phyloP scores from a whole-genome alignment of 306 rosid genomes.

The Ormosia semicastrata region DNA sequence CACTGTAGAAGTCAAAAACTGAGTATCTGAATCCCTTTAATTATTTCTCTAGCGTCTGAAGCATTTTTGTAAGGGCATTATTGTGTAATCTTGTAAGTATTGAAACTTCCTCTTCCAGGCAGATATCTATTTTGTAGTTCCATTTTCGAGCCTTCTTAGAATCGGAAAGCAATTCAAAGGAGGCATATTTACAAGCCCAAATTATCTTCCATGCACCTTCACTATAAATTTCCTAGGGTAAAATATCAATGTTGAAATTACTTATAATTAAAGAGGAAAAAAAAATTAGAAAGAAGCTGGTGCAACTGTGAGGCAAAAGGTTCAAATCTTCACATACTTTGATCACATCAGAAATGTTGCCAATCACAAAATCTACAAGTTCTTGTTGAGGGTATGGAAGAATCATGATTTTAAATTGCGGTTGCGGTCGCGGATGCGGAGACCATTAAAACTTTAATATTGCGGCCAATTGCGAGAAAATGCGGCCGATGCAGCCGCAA shows the following conservation, averaged over 20 bases:
- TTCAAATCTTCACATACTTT: not conserved
- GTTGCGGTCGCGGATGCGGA: too few relatives aligned
- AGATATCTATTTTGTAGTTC: constrained; percentile 18
- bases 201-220: constrained; percentile 61
- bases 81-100: constrained; percentile 44
- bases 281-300: not conserved
- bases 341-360: constrained; percentile 38
- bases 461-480: too few relatives aligned
- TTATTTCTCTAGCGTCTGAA: constrained; percentile 24
- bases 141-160: constrained; percentile 13
- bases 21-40: constrained; percentile 47
- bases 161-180: constrained; percentile 35
- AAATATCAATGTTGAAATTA: not conserved
- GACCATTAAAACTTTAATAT: too few relatives aligned
- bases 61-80: constrained; percentile 3
- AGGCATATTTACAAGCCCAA: constrained; percentile 27
- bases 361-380: constrained; percentile 40
- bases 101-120: constrained; percentile 25
- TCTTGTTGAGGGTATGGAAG: constrained; percentile 27
- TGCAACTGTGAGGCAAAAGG: too few relatives aligned
- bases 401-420: not conserved
- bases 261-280: too few relatives aligned
- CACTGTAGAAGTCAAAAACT: not conserved
- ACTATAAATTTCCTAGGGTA: constrained; percentile 40
- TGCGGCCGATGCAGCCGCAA: too few relatives aligned